phyloP scores from a whole-genome alignment of 2,329 filamentous ascomycete species.

The Xylariales sp. region DNA sequence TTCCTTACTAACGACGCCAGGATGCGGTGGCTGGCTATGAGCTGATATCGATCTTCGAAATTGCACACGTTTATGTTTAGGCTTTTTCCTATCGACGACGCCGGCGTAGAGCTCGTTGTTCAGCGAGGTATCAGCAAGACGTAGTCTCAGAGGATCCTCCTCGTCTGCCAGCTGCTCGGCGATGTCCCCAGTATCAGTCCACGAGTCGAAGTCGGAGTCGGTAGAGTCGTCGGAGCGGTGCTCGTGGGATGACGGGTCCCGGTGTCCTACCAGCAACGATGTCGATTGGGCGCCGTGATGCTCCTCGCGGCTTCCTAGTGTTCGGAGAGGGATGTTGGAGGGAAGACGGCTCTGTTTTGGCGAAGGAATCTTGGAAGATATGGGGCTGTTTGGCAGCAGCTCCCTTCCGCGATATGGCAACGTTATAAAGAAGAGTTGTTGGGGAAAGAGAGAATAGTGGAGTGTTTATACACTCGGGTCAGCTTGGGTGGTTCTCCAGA shows the following conservation, averaged over 20 bases:
- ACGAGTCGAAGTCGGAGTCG: conserved; percentile 66
- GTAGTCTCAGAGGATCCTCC: conserved; percentile 74
- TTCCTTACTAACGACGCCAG: conserved; percentile 58
- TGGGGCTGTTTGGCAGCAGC: conserved; percentile 76
- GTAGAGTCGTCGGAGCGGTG: conserved; percentile 46
- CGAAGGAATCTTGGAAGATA: conserved; percentile 79
- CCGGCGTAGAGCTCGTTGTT: conserved; percentile 57
- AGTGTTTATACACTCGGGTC: conserved; percentile 16
- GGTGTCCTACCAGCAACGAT: conserved; percentile 41
- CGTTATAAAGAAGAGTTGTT: conserved; percentile 8
- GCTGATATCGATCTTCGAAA: conserved; percentile 52
- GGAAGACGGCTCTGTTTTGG: conserved; percentile 62
- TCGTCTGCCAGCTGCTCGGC: conserved; percentile 83
- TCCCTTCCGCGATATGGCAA: conserved; percentile 49
- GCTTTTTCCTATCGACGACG: conserved; percentile 39
- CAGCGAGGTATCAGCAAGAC: conserved; percentile 57
- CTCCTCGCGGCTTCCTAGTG: conserved; percentile 46
- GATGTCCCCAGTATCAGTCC: conserved; percentile 93
- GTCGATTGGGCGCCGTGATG: conserved; percentile 38
- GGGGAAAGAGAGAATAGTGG: conserved; percentile 26
- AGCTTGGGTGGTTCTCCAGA: neutral
- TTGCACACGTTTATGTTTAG: conserved; percentile 60
- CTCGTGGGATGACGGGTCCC: conserved; percentile 37
- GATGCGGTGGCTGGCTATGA: conserved; percentile 30
- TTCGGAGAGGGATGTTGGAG: conserved; percentile 84